A percentile compares a stretch with the other conserved stretches of the same genome.
phyloP scores from a whole-genome alignment of 2,329 filamentous ascomycete species.

The Colletotrichum chrysophilum region DNA sequence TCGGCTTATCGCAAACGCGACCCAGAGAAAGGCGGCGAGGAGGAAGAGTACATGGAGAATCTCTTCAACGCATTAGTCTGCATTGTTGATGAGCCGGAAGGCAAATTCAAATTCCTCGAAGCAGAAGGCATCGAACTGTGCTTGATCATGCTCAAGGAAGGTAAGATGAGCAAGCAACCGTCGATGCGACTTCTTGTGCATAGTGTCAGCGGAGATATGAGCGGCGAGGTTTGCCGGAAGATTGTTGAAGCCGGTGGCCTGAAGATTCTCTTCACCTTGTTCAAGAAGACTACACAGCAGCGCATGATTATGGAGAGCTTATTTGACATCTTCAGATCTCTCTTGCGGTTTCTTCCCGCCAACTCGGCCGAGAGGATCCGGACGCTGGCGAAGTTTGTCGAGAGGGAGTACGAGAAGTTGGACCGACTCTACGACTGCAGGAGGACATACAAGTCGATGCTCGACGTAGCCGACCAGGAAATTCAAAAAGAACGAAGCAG shows the following conservation, averaged over 20 bases:
- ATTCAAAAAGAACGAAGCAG: slow-evolving; percentile 51
- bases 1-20: slow-evolving; percentile 86
- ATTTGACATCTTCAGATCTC: slow-evolving; percentile 81
- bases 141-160: slow-evolving; percentile 89
- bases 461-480: slow-evolving; percentile 66
- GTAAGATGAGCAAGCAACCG: slow-evolving; percentile 79
- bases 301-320: slow-evolving; percentile 62
- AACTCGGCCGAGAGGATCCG: slow-evolving; percentile 82
- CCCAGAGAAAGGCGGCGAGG: slow-evolving; percentile 82
- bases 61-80: slow-evolving; percentile 87
- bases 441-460: slow-evolving; percentile 68
- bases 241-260: slow-evolving; percentile 85
- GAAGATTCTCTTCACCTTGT: slow-evolving; percentile 83
- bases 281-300: slow-evolving; percentile 71
- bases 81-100: slow-evolving; percentile 74
- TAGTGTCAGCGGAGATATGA: slow-evolving; percentile 60
- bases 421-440: slow-evolving; percentile 74
- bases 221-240: slow-evolving; percentile 70
- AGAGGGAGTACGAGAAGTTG: slow-evolving; percentile 91
- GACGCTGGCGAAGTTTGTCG: slow-evolving; percentile 90
- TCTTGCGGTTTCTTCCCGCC: slow-evolving; percentile 80
- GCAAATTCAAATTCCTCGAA: slow-evolving; percentile 83
- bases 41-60: slow-evolving; percentile 96
- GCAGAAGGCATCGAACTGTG: slow-evolving; percentile 92
- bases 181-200: slow-evolving; percentile 87